These are phyloP conservation scores for Podospora pseudoanserina DNA, from an alignment of 495 filamentous ascomycete species.

Conservation along the genomic window DNA sequence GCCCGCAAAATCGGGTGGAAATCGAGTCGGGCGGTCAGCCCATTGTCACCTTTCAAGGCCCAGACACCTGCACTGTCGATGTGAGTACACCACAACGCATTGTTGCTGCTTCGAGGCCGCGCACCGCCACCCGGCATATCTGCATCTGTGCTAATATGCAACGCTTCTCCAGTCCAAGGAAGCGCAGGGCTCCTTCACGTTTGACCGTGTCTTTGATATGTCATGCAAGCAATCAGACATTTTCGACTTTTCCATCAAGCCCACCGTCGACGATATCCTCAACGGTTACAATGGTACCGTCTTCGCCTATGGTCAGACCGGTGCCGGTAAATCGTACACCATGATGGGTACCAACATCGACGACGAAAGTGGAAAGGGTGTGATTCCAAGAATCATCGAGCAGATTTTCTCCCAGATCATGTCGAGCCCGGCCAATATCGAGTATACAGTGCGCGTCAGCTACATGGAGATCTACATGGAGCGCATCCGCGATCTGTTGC, in stretches of 20 bases:
- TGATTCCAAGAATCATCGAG: constrained; percentile 95
- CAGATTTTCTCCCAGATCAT: constrained; percentile 96
- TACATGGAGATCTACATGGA: constrained; percentile 99
- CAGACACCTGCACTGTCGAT: constrained; percentile 82
- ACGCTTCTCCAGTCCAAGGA: constrained; percentile 66
- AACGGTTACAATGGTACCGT: constrained; percentile 99
- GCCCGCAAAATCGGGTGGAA: constrained; percentile 93
- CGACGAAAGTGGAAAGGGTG: constrained; percentile 81
- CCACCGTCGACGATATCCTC: constrained; percentile 95
- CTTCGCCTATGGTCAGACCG: constrained; percentile 97
- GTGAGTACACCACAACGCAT: constrained; percentile 49
- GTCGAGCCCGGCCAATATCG: constrained; percentile 85
- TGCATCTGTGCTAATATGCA: constrained; percentile 4
- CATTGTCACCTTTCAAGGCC: constrained; percentile 81
- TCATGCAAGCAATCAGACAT: constrained; percentile 80
- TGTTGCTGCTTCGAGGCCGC: background rate
- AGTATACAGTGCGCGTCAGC: constrained; percentile 94
- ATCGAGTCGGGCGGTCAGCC: constrained; percentile 83
- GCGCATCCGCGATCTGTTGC: constrained; percentile 87
- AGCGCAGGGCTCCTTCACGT: constrained; percentile 82
- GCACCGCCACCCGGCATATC: background rate
- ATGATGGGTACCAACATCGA: constrained; percentile 99
- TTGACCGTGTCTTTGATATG: constrained; percentile 96
- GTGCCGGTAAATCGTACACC: constrained; percentile 96
- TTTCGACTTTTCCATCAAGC: constrained; percentile 94